Percentiles rank a stretch among this genome's conserved stretches.
Conservation (phyloP, 208 protist genomes). For the Tritrichomonas foetus region DNA sequence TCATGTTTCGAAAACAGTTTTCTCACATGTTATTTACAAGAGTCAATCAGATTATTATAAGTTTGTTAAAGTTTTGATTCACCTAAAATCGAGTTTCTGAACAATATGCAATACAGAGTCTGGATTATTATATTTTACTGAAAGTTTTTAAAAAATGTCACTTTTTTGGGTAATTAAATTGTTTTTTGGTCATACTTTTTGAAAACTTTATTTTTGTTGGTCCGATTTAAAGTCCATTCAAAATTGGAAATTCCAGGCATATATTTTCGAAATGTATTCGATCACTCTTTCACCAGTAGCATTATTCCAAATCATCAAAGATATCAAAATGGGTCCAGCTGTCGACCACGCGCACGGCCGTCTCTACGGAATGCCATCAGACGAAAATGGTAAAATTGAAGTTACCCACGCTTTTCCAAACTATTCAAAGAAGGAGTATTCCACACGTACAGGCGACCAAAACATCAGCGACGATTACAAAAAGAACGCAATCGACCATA, state of each 20-base stretch:
- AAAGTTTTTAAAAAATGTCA: no score
- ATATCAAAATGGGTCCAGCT: neutral
- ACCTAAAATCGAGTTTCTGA: no score
- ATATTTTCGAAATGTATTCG: neutral
- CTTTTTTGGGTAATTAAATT: no score
- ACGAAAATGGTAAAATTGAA: constrained; percentile 1
- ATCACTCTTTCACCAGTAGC: neutral
- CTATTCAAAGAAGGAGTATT: neutral
- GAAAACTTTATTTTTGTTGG: no score
- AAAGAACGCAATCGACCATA: neutral
- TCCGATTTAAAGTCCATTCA: neutral
- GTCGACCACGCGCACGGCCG: neutral
- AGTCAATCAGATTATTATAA: no score
- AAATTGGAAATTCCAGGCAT: neutral
- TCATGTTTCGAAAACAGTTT: no score
- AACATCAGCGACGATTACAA: neutral
- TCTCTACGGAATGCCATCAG: neutral
- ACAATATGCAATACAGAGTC: no score
- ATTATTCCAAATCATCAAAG: constrained; percentile 34
- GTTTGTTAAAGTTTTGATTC: no score
- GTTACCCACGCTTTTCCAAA: constrained; percentile 19
- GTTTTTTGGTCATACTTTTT: no score
- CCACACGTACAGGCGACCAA: neutral
- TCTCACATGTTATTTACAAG: no score
- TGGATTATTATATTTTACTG: no score